These are phyloP conservation scores for Taiozyma sp. DNA, from an alignment of 1,139 yeast genomes.

Conservation along the genomic window DNA sequence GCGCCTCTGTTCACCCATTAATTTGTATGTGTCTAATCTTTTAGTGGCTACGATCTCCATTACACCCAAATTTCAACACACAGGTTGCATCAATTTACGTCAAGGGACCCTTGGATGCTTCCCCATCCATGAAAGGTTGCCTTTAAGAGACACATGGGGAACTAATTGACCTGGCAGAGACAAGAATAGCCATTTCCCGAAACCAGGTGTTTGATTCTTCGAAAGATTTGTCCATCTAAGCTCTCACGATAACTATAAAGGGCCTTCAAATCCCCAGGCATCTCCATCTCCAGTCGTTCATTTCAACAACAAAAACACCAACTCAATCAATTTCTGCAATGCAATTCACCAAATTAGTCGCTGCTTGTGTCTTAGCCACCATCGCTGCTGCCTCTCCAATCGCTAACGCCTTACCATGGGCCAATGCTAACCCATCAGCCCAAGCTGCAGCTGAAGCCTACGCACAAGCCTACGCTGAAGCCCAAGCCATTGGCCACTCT, in stretches of 20 bases:
- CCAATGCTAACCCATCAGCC: constrained; percentile 11
- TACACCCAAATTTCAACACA: neutral
- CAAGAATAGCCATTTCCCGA: neutral
- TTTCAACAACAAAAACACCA: neutral
- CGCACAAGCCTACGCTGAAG: constrained; percentile 15
- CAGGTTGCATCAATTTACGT: neutral
- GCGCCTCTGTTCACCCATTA: neutral
- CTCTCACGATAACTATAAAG: neutral
- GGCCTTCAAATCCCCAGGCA: neutral
- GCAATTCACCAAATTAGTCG: neutral
- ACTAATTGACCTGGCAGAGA: neutral
- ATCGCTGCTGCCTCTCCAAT: constrained; percentile 7
- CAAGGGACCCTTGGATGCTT: neutral
- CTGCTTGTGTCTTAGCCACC: constrained; percentile 6
- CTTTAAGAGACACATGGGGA: neutral
- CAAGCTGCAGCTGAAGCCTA: constrained; percentile 12
- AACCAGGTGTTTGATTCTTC: neutral
- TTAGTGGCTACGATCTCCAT: neutral
- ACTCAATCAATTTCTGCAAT: neutral
- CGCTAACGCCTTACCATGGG: constrained; percentile 12
- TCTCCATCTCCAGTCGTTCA: no score
- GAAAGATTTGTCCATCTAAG: neutral
- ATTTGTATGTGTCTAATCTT: neutral
- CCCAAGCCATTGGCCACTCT: constrained; percentile 12
- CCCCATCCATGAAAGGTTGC: neutral